A percentile compares a stretch with the other conserved stretches of the same genome.
These are phyloP conservation scores for Elsinoe arachidis DNA, from an alignment of 2,329 filamentous ascomycete genomes.

Conservation along the genomic window DNA sequence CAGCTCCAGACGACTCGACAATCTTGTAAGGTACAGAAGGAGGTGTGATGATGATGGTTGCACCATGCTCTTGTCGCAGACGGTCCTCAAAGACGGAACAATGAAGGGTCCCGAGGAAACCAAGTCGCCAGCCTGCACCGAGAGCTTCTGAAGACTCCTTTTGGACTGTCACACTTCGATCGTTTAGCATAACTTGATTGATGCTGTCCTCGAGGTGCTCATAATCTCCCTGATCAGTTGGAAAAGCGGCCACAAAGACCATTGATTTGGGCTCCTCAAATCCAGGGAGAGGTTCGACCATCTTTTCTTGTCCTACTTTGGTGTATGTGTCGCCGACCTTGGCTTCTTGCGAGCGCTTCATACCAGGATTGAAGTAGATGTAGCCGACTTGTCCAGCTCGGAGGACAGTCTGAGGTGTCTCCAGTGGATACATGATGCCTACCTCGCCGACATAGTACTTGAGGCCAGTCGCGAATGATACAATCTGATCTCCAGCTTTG, in stretches of 20 bases:
- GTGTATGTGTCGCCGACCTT: conserved; percentile 96
- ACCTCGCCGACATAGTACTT: conserved; percentile 95
- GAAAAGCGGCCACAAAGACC: conserved; percentile 97
- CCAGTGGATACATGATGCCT: conserved; percentile 87
- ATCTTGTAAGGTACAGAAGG: conserved; percentile 90
- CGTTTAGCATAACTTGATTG: conserved; percentile 84
- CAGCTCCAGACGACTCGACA: conserved; percentile 65
- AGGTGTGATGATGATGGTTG: conserved; percentile 92
- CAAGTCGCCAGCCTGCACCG: conserved; percentile 86
- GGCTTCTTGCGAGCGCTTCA: conserved; percentile 93
- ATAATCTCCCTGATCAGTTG: conserved; percentile 83
- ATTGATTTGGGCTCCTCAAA: conserved; percentile 98
- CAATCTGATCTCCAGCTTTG: conserved; percentile 71
- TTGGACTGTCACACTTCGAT: conserved; percentile 84
- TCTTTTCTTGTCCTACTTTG: conserved; percentile 63
- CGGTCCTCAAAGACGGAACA: conserved; percentile 99
- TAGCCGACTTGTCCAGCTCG: conserved; percentile 94
- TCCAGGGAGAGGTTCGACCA: conserved; percentile 73
- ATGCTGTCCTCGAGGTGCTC: conserved; percentile 86
- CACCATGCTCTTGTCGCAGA: conserved; percentile 84
- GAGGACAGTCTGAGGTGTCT: conserved; percentile 69
- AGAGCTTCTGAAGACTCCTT: conserved; percentile 93
- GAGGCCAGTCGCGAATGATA: conserved; percentile 77
- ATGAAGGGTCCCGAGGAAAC: conserved; percentile 92
- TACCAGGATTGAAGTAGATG: conserved; percentile 93